A percentile compares a stretch with the other conserved stretches of the same genome.
phyloP scores from a whole-genome alignment of 2,329 filamentous ascomycete genomes.

The Cadophora malorum region DNA sequence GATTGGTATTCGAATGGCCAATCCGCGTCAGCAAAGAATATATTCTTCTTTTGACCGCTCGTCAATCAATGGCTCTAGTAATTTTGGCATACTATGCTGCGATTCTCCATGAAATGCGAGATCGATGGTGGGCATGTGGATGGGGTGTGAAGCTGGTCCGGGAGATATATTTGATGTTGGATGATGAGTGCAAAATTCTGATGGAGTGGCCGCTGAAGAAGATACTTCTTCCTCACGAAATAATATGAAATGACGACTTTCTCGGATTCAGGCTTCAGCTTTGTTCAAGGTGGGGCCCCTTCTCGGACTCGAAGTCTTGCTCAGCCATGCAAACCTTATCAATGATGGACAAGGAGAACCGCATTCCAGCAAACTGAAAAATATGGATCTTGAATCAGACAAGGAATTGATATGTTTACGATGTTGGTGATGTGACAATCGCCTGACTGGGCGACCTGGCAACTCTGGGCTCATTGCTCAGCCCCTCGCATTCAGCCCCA shows the following conservation, averaged over 20 bases:
- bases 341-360: not conserved
- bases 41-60: too few species aligned
- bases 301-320: not conserved
- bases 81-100: conserved; percentile 31
- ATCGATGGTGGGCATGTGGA: conserved; percentile 23
- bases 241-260: too few species aligned
- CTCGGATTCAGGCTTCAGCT: too few species aligned
- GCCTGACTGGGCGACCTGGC: not conserved
- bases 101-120: conserved; percentile 21
- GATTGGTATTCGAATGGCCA: too few species aligned
- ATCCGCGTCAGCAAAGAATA: too few species aligned
- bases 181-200: conserved; percentile 21
- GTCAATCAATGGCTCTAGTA: conserved; percentile 1
- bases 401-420: not conserved
- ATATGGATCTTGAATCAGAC: not conserved
- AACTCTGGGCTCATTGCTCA: not conserved
- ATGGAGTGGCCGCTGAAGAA: conserved; percentile 30
- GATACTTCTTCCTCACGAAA: not conserved
- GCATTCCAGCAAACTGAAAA: not conserved
- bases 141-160: conserved; percentile 25
- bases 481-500: conserved; percentile 13
- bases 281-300: too few species aligned
- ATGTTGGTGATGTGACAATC: conserved; percentile 1
- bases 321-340: not conserved
- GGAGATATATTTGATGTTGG: conserved; percentile 14